Evolutionary conservation across 2,329 filamentous ascomycete genomes (phyloP).

Genomic region (Penicillium sp.): DNA sequence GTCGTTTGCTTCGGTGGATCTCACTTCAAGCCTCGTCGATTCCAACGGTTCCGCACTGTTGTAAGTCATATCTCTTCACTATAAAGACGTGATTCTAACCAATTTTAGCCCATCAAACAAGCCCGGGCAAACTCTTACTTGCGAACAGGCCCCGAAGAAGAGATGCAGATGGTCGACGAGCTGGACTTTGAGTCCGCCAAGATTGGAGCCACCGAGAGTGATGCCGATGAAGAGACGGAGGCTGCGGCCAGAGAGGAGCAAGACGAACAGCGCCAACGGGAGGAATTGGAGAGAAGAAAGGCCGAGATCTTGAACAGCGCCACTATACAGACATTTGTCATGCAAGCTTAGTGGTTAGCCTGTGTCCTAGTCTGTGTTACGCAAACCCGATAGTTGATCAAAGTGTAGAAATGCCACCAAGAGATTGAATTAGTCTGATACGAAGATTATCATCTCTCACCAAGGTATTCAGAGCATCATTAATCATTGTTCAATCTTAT

Average conservation of each 20-base stretch:
- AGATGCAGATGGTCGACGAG: not conserved
- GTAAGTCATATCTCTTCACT: not conserved
- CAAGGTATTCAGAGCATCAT: too few species aligned
- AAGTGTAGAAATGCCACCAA: too few species aligned
- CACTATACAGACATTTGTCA: not conserved
- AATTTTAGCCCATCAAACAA: not conserved
- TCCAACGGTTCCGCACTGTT: conserved; percentile 6
- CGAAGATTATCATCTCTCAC: too few species aligned
- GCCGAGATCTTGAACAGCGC: not conserved
- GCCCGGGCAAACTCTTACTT: not conserved
- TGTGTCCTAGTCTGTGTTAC: too few species aligned
- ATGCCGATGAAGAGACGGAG: conserved; percentile 13
- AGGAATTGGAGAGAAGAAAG: not conserved
- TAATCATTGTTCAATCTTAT: not conserved
- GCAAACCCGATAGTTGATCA: too few species aligned
- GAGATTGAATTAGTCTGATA: too few species aligned
- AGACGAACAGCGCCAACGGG: not conserved
- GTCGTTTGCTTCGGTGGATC: conserved; percentile 4
- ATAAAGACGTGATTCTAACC: not conserved
- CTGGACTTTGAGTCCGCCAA: conserved; percentile 8
- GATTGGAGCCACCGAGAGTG: conserved; percentile 12
- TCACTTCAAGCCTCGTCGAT: not conserved
- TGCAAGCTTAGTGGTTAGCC: not conserved
- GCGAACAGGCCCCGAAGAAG: not conserved
- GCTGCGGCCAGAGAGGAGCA: conserved; percentile 7